phyloP scores from a whole-genome alignment of 495 filamentous ascomycete genomes.

The Tuber melanosporum region DNA sequence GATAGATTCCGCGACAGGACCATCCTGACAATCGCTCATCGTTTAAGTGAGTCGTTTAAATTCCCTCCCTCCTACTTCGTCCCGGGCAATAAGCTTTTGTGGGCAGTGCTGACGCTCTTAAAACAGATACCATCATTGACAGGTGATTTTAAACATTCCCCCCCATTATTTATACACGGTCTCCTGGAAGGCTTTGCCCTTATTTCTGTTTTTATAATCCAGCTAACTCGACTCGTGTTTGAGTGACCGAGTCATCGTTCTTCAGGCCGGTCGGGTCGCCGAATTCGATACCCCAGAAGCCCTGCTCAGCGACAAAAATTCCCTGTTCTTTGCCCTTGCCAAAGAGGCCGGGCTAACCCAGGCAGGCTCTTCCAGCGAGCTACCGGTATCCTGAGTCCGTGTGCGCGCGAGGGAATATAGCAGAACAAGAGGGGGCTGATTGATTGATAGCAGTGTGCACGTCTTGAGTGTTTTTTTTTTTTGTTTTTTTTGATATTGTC shows the following conservation, averaged over 20 bases:
- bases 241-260: slow-evolving; percentile 38
- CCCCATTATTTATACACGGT: slow-evolving; percentile 1
- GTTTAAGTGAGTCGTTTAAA: slow-evolving; percentile 59
- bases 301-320: slow-evolving; percentile 34
- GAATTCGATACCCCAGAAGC: slow-evolving; percentile 53
- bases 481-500: background rate
- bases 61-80: background rate
- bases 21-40: slow-evolving; percentile 95
- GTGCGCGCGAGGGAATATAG: background rate
- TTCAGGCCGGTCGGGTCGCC: slow-evolving; percentile 45
- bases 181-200: background rate
- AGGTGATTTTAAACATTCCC: slow-evolving; percentile 20
- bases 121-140: slow-evolving; percentile 39
- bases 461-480: background rate
- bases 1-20: slow-evolving; percentile 57
- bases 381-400: slow-evolving; percentile 7
- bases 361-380: slow-evolving; percentile 8
- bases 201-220: background rate
- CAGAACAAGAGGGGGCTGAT: background rate
- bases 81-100: background rate
- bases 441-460: background rate
- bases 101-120: background rate
- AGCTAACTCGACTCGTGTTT: slow-evolving; percentile 7
- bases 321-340: slow-evolving; percentile 37
- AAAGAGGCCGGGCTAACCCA: slow-evolving; percentile 32